phyloP scores from a whole-genome alignment of 164 flowering plant species.

The Tetracentron sinense region DNA sequence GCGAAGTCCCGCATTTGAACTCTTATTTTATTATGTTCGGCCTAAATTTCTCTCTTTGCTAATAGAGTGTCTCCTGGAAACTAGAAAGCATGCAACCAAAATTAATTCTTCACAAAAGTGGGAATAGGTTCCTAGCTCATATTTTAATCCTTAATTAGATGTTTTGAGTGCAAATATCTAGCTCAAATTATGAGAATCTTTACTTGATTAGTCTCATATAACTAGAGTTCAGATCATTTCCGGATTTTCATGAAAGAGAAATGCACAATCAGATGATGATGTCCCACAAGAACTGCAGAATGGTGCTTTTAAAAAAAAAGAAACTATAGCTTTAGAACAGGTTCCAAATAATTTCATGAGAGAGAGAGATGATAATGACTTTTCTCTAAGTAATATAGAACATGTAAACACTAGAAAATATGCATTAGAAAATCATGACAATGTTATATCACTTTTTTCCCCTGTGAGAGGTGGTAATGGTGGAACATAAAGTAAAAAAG shows the following conservation, averaged over 20 bases:
- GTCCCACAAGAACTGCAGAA: too few species aligned
- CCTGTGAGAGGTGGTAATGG: too few species aligned
- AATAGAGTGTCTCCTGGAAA: conserved; percentile 33
- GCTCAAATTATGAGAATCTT: conserved; percentile 17
- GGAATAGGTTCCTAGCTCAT: not conserved
- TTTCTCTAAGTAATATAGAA: too few species aligned
- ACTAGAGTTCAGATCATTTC: not conserved
- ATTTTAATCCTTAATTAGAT: conserved; percentile 2
- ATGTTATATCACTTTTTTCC: too few species aligned
- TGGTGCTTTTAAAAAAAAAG: too few species aligned
- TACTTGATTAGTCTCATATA: not conserved
- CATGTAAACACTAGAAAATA: too few species aligned
- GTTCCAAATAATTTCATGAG: too few species aligned
- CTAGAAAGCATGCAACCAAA: conserved; percentile 25
- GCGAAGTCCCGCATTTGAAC: too few species aligned
- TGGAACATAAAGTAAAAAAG: too few species aligned
- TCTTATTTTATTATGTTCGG: conserved; percentile 3
- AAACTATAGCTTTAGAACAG: too few species aligned
- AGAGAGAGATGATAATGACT: too few species aligned
- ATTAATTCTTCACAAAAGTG: conserved; percentile 18
- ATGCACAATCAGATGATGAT: not conserved
- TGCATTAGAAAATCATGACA: too few species aligned
- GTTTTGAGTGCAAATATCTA: conserved; percentile 21
- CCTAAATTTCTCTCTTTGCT: conserved; percentile 17
- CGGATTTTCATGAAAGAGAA: not conserved